Base-by-base conservation (phyloP, 2,329 filamentous ascomycete genomes). In the Cercospora janseana region DNA sequence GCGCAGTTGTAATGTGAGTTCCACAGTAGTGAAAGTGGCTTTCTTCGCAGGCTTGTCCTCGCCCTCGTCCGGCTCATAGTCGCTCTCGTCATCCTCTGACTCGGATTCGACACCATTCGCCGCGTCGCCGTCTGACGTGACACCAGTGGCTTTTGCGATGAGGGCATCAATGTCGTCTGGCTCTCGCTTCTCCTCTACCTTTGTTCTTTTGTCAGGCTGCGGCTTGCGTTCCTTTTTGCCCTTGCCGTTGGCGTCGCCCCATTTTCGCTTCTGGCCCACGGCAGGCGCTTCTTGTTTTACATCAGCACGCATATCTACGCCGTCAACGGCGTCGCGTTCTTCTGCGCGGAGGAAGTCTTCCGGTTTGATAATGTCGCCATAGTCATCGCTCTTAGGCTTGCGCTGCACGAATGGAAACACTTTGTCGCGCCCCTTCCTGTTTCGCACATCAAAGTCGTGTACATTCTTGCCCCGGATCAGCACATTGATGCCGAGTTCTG, bases 271-370 rank as follows among this genome's bases (percentile, higher is more conserved):
- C 73, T 92, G 91, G 13, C 92, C 93, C 15, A 95, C 78, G 8
- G 69, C 63, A 34, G 71, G 67, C 50, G 73, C 69, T 49, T 70
- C 69, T 60, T 71, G 71, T 37, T 78, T 76, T 10, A 74, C 75
- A 26, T 78, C 75, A 15, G 73, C 70, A 27, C 75, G 75, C 49
- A 81, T 73, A 41, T 85, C 82, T 44, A 85, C 80, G 9, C 80
- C 81, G 31, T 88, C 85, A 13, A 81, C 77, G 51, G 85, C 82
- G 59, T 95, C 89, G 50, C 89, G 84, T 70, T 97, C 93, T 66
- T 98, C 93, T 0, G 91, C 92, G 51, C 91, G 82, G 1, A 96
- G 78, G 65, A 92, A 98, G 57, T 98, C 93, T 67, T 97, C 93
- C 0, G 92, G 88, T 46, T 90, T 83, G 60, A 98, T 96, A 12